phyloP scores from a whole-genome alignment of 805 yeast genomes.

The Pachysolen tannophilus region DNA sequence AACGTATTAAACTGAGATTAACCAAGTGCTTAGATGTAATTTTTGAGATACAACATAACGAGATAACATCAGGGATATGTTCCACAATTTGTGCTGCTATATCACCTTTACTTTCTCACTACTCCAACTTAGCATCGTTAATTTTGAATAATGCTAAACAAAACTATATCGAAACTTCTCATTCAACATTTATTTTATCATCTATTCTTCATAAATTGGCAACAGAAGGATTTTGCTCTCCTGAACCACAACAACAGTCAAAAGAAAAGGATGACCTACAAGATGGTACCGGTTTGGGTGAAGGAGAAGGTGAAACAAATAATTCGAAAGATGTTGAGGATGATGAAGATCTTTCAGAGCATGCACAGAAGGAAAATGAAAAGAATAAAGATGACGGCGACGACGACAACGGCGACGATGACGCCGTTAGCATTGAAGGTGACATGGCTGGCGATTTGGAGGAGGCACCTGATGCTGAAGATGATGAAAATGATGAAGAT shows the following conservation, averaged over 20 bases:
- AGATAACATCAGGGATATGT: slow-evolving; percentile 27
- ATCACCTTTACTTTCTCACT: slow-evolving; percentile 56
- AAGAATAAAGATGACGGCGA: slow-evolving; percentile 64
- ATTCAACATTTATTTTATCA: slow-evolving; percentile 54
- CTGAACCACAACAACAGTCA: slow-evolving; percentile 66
- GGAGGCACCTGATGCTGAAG: slow-evolving; percentile 61
- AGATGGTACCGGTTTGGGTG: slow-evolving; percentile 94
- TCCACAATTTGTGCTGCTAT: slow-evolving; percentile 48
- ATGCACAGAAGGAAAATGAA: slow-evolving; percentile 62
- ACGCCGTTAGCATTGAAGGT: slow-evolving; percentile 91
- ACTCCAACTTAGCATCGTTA: slow-evolving; percentile 36
- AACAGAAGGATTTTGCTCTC: slow-evolving; percentile 85
- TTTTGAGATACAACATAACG: slow-evolving; percentile 27
- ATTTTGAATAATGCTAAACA: slow-evolving; percentile 35
- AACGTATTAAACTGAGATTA: slow-evolving; percentile 25
- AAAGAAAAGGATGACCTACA: slow-evolving; percentile 54
- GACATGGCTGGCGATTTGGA: slow-evolving; percentile 95
- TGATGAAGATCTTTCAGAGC: slow-evolving; percentile 81
- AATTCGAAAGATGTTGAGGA: slow-evolving; percentile 82
- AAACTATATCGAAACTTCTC: slow-evolving; percentile 47
- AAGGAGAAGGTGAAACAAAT: slow-evolving; percentile 66
- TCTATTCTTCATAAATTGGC: slow-evolving; percentile 52
- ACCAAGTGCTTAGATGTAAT: slow-evolving; percentile 26
- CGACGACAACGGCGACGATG: slow-evolving; percentile 65
- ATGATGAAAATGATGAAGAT: slow-evolving; percentile 39